Base-by-base conservation (phyloP, 805 yeast species). In the Metschnikowia sp. region DNA sequence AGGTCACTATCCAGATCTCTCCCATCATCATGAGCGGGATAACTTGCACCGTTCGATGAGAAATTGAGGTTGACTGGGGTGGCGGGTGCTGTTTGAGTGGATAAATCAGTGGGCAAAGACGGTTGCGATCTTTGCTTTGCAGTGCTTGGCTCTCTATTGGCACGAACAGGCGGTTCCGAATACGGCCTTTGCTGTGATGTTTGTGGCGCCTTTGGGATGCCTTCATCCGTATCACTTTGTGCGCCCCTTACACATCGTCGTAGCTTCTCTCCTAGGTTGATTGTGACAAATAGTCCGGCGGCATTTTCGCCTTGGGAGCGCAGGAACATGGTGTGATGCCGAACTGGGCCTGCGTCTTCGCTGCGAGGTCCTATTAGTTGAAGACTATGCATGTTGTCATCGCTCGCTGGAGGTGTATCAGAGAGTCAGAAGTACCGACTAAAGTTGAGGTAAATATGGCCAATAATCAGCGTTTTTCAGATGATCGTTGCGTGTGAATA, bases 291-390 rank as follows among this genome's bases (percentile, higher is more conserved):
- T 12, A 53, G 45, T 32, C 48, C 47, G 4, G 49, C 8, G 4
- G 34, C 39, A 6, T 38, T 32, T 13, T 34, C 32, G 32, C 49
- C 45, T n/a, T 40, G 46, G 26, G 49, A 34, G 28, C 53, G 49
- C 42, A 38, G 39, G 31, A 40, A 51, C 29, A 22, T 32, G 11
- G 39, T 44, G 22, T 47, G 54, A 30, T 41, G 51, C n/a, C 37
- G 43, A 13, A 53, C 57, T 8, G 48, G 46, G 29, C 48, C 54
- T 13, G 33, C 32, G n/a, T 42, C 45, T 32, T 40, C 38, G 26
- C 36, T 39, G n/a, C 41, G 40, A 8, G 57, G 57, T 42, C 57
- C 57, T 33, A 40, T 51, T 33, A 53, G 36, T 36, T 51, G 54
- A 12, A 53, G 32, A 31, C 39, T 48, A 26, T 49, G 42, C 54